Evolutionary conservation across 352 stramenopile genomes (phyloP).

Genomic region (Thraustotheca clavata): DNA sequence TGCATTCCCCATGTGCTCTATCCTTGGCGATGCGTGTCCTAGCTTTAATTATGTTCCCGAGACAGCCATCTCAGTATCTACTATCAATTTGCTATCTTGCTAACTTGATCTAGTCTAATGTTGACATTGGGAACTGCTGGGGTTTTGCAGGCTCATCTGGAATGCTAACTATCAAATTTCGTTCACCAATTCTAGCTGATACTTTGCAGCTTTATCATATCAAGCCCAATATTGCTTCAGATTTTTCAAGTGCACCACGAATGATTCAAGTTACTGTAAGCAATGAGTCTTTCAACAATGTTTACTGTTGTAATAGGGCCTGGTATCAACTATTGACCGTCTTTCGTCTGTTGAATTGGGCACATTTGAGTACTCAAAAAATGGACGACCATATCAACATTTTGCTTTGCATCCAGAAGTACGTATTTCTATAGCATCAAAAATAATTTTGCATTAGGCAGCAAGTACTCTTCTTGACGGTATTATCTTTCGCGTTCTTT

Average conservation of each 20-base stretch:
- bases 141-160: constrained; percentile 42
- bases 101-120: constrained; percentile 48
- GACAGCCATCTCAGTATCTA: constrained; percentile 58
- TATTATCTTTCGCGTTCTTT: constrained; percentile 63
- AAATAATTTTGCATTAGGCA: no score
- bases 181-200: constrained; percentile 49
- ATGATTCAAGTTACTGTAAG: constrained; percentile 54
- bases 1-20: constrained; percentile 32
- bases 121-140: constrained; percentile 82
- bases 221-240: constrained; percentile 45
- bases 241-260: constrained; percentile 60
- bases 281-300: not conserved
- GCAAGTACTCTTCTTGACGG: constrained; percentile 41
- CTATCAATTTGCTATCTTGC: not conserved
- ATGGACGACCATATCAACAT: constrained; percentile 44
- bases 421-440: no score
- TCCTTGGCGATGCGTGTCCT: constrained; percentile 31
- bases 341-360: constrained; percentile 49
- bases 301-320: constrained; percentile 29
- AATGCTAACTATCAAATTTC: constrained; percentile 67
- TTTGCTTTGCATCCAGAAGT: constrained; percentile 45
- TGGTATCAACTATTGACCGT: constrained; percentile 36
- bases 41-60: constrained; percentile 33
- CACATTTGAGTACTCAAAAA: constrained; percentile 61
- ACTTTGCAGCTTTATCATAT: constrained; percentile 78